phyloP scores from a whole-genome alignment of 2,329 filamentous ascomycete species.

The Clonostachys chloroleuca region DNA sequence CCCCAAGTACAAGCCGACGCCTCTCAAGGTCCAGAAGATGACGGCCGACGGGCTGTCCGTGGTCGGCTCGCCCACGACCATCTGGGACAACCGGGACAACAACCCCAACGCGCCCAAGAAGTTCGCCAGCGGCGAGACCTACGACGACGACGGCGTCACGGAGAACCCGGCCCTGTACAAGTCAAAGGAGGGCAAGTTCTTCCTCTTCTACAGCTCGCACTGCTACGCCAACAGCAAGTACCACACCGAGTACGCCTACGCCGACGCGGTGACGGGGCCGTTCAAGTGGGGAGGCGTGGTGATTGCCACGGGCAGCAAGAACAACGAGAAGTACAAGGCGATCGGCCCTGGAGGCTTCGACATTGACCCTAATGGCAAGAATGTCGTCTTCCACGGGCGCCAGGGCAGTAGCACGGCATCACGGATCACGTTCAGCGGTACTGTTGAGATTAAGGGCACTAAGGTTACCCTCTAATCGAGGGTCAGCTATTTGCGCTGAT shows the following conservation, averaged over 20 bases:
- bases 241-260: conserved; percentile 4
- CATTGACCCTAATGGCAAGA: conserved; percentile 4
- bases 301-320: conserved; percentile 1
- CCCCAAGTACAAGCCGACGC: conserved; percentile 3
- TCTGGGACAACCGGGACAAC: not conserved
- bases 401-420: too few relatives aligned
- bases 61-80: conserved; percentile 1
- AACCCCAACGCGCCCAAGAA: too few relatives aligned
- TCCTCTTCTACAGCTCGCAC: conserved; percentile 5
- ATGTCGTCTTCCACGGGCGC: conserved; percentile 6
- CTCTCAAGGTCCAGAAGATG: conserved; percentile 5
- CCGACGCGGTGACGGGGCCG: not conserved
- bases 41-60: conserved; percentile 2
- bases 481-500: too few relatives aligned
- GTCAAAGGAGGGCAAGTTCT: conserved; percentile 3
- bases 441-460: too few relatives aligned
- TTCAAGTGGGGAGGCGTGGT: conserved; percentile 3
- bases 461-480: too few relatives aligned
- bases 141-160: conserved; percentile 3
- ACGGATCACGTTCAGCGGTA: too few relatives aligned
- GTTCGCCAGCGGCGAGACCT: not conserved
- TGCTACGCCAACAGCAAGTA: conserved; percentile 5
- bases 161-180: conserved; percentile 4
- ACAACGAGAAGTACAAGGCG: too few relatives aligned
- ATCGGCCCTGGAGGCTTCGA: conserved; percentile 4